Conservation (phyloP, 2,329 filamentous ascomycete genomes). For the Aspergillus carbonarius region DNA sequence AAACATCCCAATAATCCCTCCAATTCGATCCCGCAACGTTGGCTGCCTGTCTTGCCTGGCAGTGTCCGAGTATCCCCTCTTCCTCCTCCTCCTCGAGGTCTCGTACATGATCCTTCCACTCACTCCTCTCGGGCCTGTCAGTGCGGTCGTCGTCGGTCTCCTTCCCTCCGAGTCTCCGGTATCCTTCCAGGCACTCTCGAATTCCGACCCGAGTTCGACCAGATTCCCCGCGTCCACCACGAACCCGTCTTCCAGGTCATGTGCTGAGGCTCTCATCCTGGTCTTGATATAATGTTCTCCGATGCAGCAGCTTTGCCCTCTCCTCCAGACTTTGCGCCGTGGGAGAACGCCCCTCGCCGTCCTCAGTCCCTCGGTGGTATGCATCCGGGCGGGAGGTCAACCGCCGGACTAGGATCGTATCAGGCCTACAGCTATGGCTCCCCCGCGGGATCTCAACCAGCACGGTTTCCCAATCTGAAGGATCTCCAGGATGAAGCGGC, state of each 20-base stretch:
- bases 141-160: not conserved
- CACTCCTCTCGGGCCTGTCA: not conserved
- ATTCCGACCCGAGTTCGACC: constrained; percentile 1
- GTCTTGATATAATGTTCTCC: constrained; percentile 36
- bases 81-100: not conserved
- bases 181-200: not conserved
- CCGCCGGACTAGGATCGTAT: constrained; percentile 25
- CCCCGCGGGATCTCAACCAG: constrained; percentile 19
- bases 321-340: constrained; percentile 34
- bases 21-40: not conserved
- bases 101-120: constrained; percentile 2
- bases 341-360: constrained; percentile 28
- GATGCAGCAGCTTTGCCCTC: constrained; percentile 40
- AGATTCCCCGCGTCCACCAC: constrained; percentile 2
- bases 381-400: constrained; percentile 26
- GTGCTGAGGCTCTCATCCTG: constrained; percentile 22
- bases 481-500: constrained; percentile 42
- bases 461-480: constrained; percentile 40
- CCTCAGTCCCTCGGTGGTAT: constrained; percentile 31
- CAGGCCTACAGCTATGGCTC: constrained; percentile 21
- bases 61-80: not conserved
- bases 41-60: constrained; percentile 3
- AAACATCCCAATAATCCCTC: constrained; percentile 7
- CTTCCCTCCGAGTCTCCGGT: not conserved
- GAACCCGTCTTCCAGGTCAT: constrained; percentile 21